A percentile compares a stretch with the other conserved stretches of the same genome.
phyloP scores from a whole-genome alignment of 805 yeast species.

The Candida alai region DNA sequence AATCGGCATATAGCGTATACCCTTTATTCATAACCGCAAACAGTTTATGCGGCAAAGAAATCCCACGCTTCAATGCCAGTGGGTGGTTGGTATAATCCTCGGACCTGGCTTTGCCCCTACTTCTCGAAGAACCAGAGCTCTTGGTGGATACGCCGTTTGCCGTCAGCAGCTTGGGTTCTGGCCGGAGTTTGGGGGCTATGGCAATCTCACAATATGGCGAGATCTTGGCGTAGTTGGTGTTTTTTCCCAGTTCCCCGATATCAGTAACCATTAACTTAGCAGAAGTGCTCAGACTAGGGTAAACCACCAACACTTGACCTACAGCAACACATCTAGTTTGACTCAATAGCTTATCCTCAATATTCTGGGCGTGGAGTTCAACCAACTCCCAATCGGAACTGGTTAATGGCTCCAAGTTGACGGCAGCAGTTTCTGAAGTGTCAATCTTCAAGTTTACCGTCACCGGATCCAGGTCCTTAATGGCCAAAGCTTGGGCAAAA shows the following conservation, averaged over 20 bases:
- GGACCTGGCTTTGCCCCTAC: conserved; percentile 2
- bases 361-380: conserved; percentile 71
- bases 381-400: conserved; percentile 88
- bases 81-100: conserved; percentile 27
- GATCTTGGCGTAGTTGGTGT: conserved; percentile 43
- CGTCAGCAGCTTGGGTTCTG: too few species aligned
- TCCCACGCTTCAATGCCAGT: conserved; percentile 47
- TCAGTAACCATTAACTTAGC: conserved; percentile 54
- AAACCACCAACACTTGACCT: conserved; percentile 61
- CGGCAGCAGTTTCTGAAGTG: conserved; percentile 50
- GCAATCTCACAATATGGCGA: conserved; percentile 65
- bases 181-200: conserved; percentile 60
- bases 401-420: conserved; percentile 74
- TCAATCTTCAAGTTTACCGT: conserved; percentile 46
- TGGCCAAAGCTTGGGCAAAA: conserved; percentile 50
- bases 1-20: conserved; percentile 46
- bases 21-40: conserved; percentile 22
- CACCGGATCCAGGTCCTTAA: conserved; percentile 39
- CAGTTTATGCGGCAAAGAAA: conserved; percentile 50
- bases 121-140: conserved; percentile 2
- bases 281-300: conserved; percentile 55
- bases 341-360: conserved; percentile 70
- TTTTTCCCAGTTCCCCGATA: conserved; percentile 34
- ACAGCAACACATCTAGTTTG: conserved; percentile 75
- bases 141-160: conserved; percentile 18